A percentile compares a stretch with the other conserved stretches of the same genome.
phyloP scores from a whole-genome alignment of 2,329 filamentous ascomycete genomes.

The Lasiodiplodia sp. region DNA sequence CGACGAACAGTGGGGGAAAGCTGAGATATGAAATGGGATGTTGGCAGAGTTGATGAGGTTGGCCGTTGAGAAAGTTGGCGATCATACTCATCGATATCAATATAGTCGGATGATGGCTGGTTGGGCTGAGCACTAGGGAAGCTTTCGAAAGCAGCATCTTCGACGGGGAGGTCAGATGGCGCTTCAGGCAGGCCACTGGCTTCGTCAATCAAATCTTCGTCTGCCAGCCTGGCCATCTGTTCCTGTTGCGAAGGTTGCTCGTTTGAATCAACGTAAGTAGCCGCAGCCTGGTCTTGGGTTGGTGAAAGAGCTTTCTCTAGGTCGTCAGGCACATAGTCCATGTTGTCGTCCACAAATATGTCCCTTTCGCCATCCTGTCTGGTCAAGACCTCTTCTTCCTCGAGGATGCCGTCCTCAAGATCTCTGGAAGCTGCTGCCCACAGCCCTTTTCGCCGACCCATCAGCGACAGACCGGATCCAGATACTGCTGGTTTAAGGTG shows the following conservation, averaged over 20 bases:
- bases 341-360: not conserved
- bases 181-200: not conserved
- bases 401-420: slow-evolving; percentile 40
- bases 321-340: not conserved
- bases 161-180: not conserved
- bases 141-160: not conserved
- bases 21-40: not conserved
- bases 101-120: slow-evolving; percentile 13
- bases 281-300: not conserved
- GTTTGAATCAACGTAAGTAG: not conserved
- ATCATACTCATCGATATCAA: slow-evolving; percentile 25
- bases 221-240: not conserved
- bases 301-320: not conserved
- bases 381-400: slow-evolving; percentile 31
- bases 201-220: too few relatives aligned
- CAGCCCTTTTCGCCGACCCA: slow-evolving; percentile 35
- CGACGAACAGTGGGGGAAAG: not conserved
- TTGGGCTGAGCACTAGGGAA: slow-evolving; percentile 9
- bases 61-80: not conserved
- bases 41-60: not conserved
- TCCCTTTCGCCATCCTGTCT: not conserved
- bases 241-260: not conserved
- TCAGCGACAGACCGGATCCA: not conserved
- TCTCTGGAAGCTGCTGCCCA: slow-evolving; percentile 46
- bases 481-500: not conserved